A percentile compares a stretch with the other conserved stretches of the same genome.
Conservation (phyloP, 306 rosid species). For the Prunus mume region DNA sequence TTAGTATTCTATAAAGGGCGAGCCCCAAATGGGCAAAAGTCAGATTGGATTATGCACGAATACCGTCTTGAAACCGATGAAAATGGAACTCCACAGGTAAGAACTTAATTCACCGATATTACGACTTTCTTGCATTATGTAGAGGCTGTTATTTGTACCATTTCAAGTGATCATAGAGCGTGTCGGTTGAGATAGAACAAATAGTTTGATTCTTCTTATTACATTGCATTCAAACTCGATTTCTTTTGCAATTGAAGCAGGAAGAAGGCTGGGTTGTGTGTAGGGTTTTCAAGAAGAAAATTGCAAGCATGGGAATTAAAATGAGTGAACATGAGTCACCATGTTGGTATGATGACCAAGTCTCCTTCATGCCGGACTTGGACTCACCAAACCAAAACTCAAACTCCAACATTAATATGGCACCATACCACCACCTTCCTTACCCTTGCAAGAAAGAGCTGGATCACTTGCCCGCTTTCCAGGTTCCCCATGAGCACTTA, state of each 20-base stretch:
- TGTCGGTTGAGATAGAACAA: neutral
- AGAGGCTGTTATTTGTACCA: neutral
- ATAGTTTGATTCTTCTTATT: neutral
- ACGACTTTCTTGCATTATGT: neutral
- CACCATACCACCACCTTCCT: constrained; percentile 30
- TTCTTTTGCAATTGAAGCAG: constrained; percentile 37
- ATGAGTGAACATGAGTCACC: constrained; percentile 74
- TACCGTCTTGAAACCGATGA: constrained; percentile 87
- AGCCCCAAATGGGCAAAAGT: constrained; percentile 97
- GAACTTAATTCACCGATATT: neutral
- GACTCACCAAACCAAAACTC: constrained; percentile 67
- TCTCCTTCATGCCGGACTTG: constrained; percentile 64
- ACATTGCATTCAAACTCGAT: neutral
- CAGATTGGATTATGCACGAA: constrained; percentile 97
- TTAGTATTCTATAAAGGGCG: constrained; percentile 85
- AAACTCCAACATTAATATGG: constrained; percentile 32
- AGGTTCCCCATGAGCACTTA: constrained; percentile 43
- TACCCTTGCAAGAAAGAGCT: constrained; percentile 72
- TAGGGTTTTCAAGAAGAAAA: constrained; percentile 90
- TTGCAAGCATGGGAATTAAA: constrained; percentile 56
- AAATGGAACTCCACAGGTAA: constrained; percentile 83
- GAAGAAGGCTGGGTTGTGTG: constrained; percentile 99
- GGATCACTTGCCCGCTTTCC: constrained; percentile 38
- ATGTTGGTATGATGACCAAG: constrained; percentile 83
- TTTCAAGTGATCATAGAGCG: neutral